Base-by-base conservation (phyloP, 352 stramenopile genomes). In the Pythium sukuiense region DNA sequence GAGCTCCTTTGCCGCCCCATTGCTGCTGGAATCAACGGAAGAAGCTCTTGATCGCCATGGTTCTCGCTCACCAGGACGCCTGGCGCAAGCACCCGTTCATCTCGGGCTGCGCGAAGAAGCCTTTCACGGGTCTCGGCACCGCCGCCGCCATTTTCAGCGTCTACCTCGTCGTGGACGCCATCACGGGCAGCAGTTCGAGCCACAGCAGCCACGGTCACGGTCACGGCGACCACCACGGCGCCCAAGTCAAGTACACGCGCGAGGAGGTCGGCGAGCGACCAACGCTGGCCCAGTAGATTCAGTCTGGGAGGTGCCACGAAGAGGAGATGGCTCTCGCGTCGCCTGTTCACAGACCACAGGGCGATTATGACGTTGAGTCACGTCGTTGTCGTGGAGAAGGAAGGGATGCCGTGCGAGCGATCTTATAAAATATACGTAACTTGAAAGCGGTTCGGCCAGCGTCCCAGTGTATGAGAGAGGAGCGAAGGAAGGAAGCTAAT, bases 21-120 rank as follows among this genome's bases (percentile, higher is more conserved):
- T 46, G 39, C 39, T 20, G 39, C 39, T 6, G 39, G 39, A 46
- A 46, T 46, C 39, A 16, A 46, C 39, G 12, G 39, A 20, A 16
- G n/a, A 43, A n/a, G 12, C 53, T 11, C 9, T 30, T 24, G 24
- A 52, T 20, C 65, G 76, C 29, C 45, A 95, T 95, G 87, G 87
- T 95, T 80, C 80, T 95, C 74, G 79, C 83, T 26, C 80, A 90
- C 61, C 87, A 95, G 76, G 87, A 95, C 83, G 87, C 87, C 59
- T 95, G 87, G 87, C 76, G 87, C 65, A 93, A 89, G 83, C 87
- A 95, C 74, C 87, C 87, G 30, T 95, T 95, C 80, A 88, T 95
- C 73, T 60, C 69, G 45, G 77, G 78, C 65, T 93, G 85, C 74
- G 79, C 69, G 67, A 95, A 92, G 83, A 95, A 95, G 79, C 87